A percentile compares a stretch with the other conserved stretches of the same genome.
phyloP scores from a whole-genome alignment of 352 stramenopile species.

The Pythium diclinum region DNA sequence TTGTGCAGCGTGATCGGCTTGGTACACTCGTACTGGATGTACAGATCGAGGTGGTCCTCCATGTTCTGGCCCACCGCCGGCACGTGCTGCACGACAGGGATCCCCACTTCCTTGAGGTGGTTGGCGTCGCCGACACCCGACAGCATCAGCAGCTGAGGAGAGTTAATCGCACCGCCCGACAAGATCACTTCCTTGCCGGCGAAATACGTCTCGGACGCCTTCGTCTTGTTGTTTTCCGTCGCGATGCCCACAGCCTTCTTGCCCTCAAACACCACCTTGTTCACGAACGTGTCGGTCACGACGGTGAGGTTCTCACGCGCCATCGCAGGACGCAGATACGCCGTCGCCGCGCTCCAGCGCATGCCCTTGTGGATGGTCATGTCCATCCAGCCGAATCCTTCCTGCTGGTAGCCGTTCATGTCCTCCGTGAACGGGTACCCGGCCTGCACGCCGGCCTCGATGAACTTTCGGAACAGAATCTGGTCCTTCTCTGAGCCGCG shows the following conservation, averaged over 20 bases:
- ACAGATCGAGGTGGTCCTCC: conserved; percentile 88
- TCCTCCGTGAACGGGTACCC: conserved; percentile 87
- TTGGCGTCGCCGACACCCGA: conserved; percentile 80
- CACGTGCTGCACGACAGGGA: conserved; percentile 74
- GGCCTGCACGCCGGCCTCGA: conserved; percentile 80
- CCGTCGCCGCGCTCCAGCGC: conserved; percentile 75
- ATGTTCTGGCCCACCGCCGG: conserved; percentile 85
- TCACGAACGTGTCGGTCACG: conserved; percentile 80
- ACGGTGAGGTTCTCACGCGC: conserved; percentile 70
- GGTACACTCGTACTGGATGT: conserved; percentile 87
- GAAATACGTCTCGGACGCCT: conserved; percentile 43
- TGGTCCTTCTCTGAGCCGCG: conserved; percentile 78
- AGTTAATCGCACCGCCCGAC: conserved; percentile 86
- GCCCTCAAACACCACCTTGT: conserved; percentile 81
- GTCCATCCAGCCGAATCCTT: conserved; percentile 90
- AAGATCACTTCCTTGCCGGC: conserved; percentile 88
- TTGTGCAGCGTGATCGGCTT: conserved; percentile 89
- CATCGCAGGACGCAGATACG: conserved; percentile 73
- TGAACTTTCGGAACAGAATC: conserved; percentile 88
- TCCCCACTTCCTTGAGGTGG: conserved; percentile 68
- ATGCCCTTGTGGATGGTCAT: conserved; percentile 80
- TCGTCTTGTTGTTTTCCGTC: conserved; percentile 60
- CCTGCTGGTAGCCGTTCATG: conserved; percentile 89
- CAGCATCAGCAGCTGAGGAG: conserved; percentile 85
- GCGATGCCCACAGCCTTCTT: conserved; percentile 76